phyloP scores from a whole-genome alignment of 2,329 filamentous ascomycete genomes.

The Aureobasidium lini region DNA sequence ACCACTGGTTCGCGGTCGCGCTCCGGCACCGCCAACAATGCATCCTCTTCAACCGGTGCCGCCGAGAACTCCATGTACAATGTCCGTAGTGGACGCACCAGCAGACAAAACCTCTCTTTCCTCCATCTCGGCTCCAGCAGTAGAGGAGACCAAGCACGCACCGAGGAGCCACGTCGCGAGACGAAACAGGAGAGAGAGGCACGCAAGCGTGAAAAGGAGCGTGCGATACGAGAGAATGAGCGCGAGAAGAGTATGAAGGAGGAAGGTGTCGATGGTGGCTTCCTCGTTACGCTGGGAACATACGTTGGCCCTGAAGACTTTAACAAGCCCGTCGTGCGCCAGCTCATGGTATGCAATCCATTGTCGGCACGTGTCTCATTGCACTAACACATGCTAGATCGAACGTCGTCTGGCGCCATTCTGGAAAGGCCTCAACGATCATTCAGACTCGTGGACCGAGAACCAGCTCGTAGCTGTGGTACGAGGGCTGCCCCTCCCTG shows the following conservation, averaged over 20 bases:
- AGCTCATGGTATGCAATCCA: conserved; percentile 64
- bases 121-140: conserved; percentile 44
- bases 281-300: conserved; percentile 84
- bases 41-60: conserved; percentile 20
- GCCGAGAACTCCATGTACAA: conserved; percentile 34
- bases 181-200: conserved; percentile 89
- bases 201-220: conserved; percentile 74
- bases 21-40: conserved; percentile 28
- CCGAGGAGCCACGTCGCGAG: conserved; percentile 62
- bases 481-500: conserved; percentile 73
- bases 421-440: conserved; percentile 88
- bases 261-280: conserved; percentile 91
- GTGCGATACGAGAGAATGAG: conserved; percentile 67
- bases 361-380: background rate
- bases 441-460: conserved; percentile 83
- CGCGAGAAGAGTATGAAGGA: conserved; percentile 84
- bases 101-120: conserved; percentile 51
- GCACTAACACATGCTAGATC: conserved; percentile 51
- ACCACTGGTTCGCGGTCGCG: conserved; percentile 28
- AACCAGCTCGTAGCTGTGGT: conserved; percentile 90
- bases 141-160: conserved; percentile 18
- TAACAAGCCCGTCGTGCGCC: conserved; percentile 78
- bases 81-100: conserved; percentile 38
- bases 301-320: conserved; percentile 93
- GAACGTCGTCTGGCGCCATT: conserved; percentile 89